Conservation (phyloP, 208 protist species). For the Crithidia acanthocephali region DNA sequence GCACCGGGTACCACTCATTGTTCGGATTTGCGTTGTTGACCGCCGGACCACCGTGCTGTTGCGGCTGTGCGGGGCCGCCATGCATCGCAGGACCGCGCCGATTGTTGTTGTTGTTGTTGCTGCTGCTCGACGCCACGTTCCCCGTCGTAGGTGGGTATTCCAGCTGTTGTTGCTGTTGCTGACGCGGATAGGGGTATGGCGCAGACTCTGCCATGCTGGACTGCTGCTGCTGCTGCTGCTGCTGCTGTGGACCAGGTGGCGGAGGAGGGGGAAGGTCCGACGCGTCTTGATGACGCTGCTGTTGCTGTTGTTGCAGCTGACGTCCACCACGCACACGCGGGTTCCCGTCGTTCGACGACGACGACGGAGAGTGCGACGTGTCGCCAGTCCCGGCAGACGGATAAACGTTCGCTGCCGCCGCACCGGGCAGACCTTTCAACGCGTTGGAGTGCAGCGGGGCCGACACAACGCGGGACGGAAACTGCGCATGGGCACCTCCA, state of each 20-base stretch:
- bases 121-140: neutral
- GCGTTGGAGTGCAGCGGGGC: constrained; percentile 9
- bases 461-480: constrained; percentile 5
- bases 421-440: neutral
- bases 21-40: constrained; percentile 1
- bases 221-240: constrained; percentile 13
- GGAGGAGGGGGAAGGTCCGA: neutral
- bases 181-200: neutral
- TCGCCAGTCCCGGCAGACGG: neutral
- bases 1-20: neutral
- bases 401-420: neutral
- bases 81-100: neutral
- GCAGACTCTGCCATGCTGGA: neutral
- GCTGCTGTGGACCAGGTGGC: neutral
- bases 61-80: neutral
- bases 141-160: neutral
- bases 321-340: neutral
- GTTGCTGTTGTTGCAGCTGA: neutral
- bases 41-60: neutral
- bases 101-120: neutral
- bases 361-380: neutral
- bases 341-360: neutral
- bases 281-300: neutral
- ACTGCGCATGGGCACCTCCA: neutral
- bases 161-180: neutral